Evolutionary conservation across 73 alveolate genomes (phyloP).

Genomic region (Paramecium tetraurelia): DNA sequence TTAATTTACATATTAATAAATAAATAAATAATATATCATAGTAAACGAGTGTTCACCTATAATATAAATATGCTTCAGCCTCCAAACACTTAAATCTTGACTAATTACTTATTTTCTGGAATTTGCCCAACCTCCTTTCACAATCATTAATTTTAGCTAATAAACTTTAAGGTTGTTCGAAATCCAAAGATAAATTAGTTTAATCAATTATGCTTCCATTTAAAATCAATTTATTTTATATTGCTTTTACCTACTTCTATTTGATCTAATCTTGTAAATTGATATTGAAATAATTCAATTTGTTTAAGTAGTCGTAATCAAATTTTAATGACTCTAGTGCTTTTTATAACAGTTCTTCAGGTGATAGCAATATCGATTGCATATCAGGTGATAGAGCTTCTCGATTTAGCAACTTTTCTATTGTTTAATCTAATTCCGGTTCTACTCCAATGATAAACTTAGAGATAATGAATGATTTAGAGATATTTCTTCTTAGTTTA

Average conservation of each 20-base stretch:
- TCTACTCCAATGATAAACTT: slow-evolving; percentile 31
- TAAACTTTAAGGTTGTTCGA: slow-evolving; percentile 10
- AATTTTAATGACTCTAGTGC: not conserved
- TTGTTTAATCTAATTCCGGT: not conserved
- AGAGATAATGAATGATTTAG: not conserved
- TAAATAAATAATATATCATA: not conserved
- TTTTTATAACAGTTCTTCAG: not conserved
- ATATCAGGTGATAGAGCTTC: slow-evolving; percentile 6
- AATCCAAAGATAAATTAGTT: not conserved
- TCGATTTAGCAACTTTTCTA: not conserved
- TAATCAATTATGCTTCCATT: not conserved
- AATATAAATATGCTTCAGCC: slow-evolving; percentile 45
- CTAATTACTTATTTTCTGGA: not conserved
- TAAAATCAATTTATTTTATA: not conserved
- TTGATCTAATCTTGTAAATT: slow-evolving; percentile 13
- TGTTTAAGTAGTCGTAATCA: slow-evolving; percentile 21
- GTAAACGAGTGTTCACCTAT: not conserved
- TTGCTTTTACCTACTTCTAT: not conserved
- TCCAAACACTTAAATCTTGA: slow-evolving; percentile 26
- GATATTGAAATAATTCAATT: slow-evolving; percentile 26
- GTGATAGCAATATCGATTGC: not conserved
- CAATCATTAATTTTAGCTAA: slow-evolving; percentile 1
- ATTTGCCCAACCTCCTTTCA: slow-evolving; percentile 35
- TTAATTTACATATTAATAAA: not conserved
- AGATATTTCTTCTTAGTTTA: not conserved